phyloP scores from a whole-genome alignment of 225 moss, liverwort and hornwort species.

The Antitrichia curtipendula region DNA sequence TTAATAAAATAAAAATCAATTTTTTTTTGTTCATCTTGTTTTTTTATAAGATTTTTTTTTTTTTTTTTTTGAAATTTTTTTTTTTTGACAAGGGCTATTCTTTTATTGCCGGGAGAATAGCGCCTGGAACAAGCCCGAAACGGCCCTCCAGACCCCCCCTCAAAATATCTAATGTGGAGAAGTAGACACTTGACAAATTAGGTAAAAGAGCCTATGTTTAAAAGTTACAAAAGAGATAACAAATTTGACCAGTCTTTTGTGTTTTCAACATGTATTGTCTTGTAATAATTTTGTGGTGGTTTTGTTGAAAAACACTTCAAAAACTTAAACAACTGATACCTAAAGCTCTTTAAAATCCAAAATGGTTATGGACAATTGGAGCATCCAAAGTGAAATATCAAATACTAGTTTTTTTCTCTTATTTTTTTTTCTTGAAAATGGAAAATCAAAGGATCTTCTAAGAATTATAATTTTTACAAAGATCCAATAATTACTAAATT shows the following conservation, averaged over 20 bases:
- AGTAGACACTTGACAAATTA: neutral
- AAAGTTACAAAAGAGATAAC: neutral
- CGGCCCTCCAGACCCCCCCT: no score
- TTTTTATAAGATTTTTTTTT: no score
- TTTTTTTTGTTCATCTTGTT: no score
- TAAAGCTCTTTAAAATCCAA: rapidly evolving
- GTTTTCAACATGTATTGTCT: neutral
- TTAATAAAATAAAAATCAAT: no score
- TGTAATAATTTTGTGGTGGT: neutral
- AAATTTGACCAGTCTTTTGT: no score
- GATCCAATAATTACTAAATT: rapidly evolving
- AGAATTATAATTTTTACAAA: neutral
- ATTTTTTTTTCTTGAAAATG: neutral
- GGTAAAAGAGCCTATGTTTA: neutral
- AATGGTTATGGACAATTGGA: rapidly evolving
- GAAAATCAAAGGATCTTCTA: neutral
- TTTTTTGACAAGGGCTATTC: no score
- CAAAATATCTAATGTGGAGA: no score
- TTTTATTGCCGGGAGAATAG: no score
- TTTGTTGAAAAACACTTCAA: neutral
- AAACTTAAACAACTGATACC: neutral
- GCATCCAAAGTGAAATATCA: neutral
- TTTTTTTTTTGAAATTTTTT: no score
- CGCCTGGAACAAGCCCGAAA: no score
- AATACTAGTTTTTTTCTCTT: rapidly evolving